A percentile compares a stretch with the other conserved stretches of the same genome.
Evolutionary conservation across 1,139 yeast species (phyloP).

Genomic region (Pichia sorboxylosa): DNA sequence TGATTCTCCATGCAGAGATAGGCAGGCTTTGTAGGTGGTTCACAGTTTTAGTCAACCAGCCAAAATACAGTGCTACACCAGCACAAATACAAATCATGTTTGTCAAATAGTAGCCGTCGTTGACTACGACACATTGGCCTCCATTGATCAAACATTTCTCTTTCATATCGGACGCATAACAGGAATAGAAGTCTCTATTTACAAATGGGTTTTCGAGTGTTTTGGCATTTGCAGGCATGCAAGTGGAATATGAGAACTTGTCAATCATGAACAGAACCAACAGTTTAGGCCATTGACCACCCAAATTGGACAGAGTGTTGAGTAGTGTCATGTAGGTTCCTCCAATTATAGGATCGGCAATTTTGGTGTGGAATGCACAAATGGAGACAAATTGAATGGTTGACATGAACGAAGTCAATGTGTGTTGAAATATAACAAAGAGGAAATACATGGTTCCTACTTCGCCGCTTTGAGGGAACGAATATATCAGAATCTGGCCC

Average conservation of each 20-base stretch:
- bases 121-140: slow-evolving; percentile 42
- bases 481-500: slow-evolving; percentile 63
- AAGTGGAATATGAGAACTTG: slow-evolving; percentile 53
- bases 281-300: slow-evolving; percentile 95
- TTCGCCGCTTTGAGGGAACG: slow-evolving; percentile 54
- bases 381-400: slow-evolving; percentile 92
- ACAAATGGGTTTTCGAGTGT: slow-evolving; percentile 16
- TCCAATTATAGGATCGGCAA: slow-evolving; percentile 92
- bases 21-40: slow-evolving; percentile 52
- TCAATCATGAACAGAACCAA: slow-evolving; percentile 73
- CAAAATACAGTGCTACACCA: slow-evolving; percentile 56
- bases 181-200: slow-evolving; percentile 27
- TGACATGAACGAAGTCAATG: slow-evolving; percentile 81
- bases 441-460: slow-evolving; percentile 45
- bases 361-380: slow-evolving; percentile 87
- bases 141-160: slow-evolving; percentile 39
- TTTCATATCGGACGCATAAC: slow-evolving; percentile 32
- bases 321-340: slow-evolving; percentile 97
- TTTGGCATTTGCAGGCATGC: slow-evolving; percentile 26
- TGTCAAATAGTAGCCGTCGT: slow-evolving; percentile 81
- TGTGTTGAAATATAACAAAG: slow-evolving; percentile 67
- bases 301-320: slow-evolving; percentile 83
- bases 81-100: slow-evolving; percentile 57
- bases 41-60: slow-evolving; percentile 55
- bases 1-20: slow-evolving; percentile 57